phyloP scores from a whole-genome alignment of 176 grass and related monocot species.

The Oryza coarctata region DNA sequence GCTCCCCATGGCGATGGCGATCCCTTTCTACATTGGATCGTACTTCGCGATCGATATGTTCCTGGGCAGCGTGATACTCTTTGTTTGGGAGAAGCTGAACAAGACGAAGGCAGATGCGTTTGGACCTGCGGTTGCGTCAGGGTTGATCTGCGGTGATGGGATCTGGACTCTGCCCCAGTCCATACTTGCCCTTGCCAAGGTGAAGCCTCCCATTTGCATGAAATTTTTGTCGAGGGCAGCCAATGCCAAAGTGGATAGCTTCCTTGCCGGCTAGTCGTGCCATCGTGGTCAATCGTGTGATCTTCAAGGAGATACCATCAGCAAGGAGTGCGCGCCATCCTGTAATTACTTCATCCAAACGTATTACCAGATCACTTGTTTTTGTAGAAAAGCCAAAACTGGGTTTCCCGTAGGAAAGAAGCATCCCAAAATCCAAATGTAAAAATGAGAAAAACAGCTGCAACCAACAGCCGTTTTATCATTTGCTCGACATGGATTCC shows the following conservation, averaged over 20 bases:
- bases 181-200: slow-evolving; percentile 68
- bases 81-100: slow-evolving; percentile 69
- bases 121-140: slow-evolving; percentile 80
- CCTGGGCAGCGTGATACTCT: slow-evolving; percentile 64
- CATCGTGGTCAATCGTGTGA: not conserved
- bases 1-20: slow-evolving; percentile 92
- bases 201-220: slow-evolving; percentile 93
- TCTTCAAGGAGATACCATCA: not conserved
- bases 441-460: not conserved
- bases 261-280: slow-evolving; percentile 23
- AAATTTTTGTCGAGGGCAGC: slow-evolving; percentile 56
- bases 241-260: slow-evolving; percentile 49
- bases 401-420: not conserved
- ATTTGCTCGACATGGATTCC: not conserved
- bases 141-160: slow-evolving; percentile 92
- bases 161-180: slow-evolving; percentile 90
- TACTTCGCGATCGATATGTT: slow-evolving; percentile 98
- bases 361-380: not conserved
- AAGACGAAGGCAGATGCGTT: slow-evolving; percentile 69
- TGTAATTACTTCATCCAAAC: slow-evolving; percentile 38
- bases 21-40: slow-evolving; percentile 86
- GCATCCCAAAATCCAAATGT: not conserved
- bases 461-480: too few relatives aligned
- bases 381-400: slow-evolving; percentile 25
- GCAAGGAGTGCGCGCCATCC: too few relatives aligned